Evolutionary conservation across 148 eudicot species (phyloP), one percentile per base, ranked within the genome.

Genomic region (Camellia japonica): DNA sequence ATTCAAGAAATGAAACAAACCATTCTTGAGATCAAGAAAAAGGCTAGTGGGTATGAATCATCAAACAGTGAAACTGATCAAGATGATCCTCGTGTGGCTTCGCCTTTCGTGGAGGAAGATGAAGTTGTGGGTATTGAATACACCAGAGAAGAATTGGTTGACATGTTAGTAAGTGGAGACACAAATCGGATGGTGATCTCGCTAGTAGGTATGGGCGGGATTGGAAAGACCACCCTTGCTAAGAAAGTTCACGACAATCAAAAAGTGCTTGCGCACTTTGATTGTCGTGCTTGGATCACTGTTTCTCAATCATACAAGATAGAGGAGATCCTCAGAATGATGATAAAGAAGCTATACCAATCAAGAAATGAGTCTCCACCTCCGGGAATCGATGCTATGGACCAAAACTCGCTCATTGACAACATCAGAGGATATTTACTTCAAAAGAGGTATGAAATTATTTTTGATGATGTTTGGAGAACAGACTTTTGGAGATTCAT

Each of bases 181-280:
- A 12, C 71, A 6, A 8, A 23, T 0, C 46, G 49, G 20, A 42
- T 1, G 1, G 61, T 64, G n/a, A n/a, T 38, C 30, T 76, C 79
- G 4, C 47, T 76, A 0, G 47, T 76, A 0, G 79, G 71, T n/a
- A 76, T 76, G 71, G 71, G 6, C 12, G 79, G 79, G 20, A 3
- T 52, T 15, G 79, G 79, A 14, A 76, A 76, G 65, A 63, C 79
- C 12, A 76, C 71, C 7, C 79, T 64, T 62, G 60, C 65, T 19
- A 47, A 59, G 12, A 20, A 23, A 51, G 5, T 64, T n/a, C 64
- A n/a, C 13, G 65, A 64, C 23, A 6, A 64, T 44, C 7, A 2
- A 20, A 42, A 42, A 44, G 43, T 63, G 10, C 0, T 0, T 46
- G 51, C 8, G 2, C n/a, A 13, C 42, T 76, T 76, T 2, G 52